phyloP scores from a whole-genome alignment of 768 basidiomycete species.

The Naganishia onofrii region DNA sequence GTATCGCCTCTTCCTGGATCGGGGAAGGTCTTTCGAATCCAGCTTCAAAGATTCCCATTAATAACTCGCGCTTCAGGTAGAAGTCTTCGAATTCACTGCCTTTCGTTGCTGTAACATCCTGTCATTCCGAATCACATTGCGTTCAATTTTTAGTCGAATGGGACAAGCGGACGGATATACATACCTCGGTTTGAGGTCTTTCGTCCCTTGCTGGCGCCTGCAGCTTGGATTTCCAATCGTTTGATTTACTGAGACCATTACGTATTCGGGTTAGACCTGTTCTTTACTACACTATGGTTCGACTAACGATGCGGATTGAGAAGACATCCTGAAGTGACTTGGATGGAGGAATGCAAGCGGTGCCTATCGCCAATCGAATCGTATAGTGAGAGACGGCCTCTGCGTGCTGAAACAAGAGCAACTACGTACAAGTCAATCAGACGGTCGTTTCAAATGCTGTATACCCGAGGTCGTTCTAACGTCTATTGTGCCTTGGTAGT shows the following conservation, averaged over 20 bases:
- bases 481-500: neutral
- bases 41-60: slow-evolving; percentile 99
- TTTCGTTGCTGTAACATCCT: slow-evolving; percentile 88
- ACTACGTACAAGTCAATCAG: too few species aligned
- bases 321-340: neutral
- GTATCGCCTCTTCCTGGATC: slow-evolving; percentile 98
- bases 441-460: neutral
- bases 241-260: neutral
- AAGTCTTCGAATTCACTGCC: slow-evolving; percentile 96
- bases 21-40: slow-evolving; percentile 89
- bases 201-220: slow-evolving; percentile 83
- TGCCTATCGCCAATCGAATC: too few species aligned
- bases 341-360: neutral
- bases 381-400: too few species aligned
- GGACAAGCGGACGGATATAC: slow-evolving; percentile 13
- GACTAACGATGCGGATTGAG: neutral
- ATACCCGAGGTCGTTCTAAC: neutral
- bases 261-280: neutral
- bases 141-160: neutral
- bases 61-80: slow-evolving; percentile 83
- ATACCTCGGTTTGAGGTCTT: slow-evolving; percentile 84
- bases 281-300: neutral
- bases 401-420: too few species aligned
- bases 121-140: neutral
- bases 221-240: slow-evolving; percentile 71